These are phyloP conservation scores for Aegilops tauschii DNA, from an alignment of 176 grass and related monocot species.

Conservation along the genomic window DNA sequence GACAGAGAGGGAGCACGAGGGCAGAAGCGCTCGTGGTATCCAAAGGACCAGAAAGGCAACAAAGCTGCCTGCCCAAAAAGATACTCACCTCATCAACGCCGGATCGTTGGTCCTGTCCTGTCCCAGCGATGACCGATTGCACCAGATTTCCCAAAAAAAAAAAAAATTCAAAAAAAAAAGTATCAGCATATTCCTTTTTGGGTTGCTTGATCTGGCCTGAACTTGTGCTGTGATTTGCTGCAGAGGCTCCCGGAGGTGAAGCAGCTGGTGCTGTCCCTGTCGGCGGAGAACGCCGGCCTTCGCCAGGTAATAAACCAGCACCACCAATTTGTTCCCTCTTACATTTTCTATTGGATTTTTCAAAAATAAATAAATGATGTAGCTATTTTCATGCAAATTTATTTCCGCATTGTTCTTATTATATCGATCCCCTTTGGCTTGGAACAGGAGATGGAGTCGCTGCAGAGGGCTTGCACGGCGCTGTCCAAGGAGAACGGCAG, in stretches of 20 bases:
- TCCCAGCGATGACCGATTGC: background rate
- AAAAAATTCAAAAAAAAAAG: too few species aligned
- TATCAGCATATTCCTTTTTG: background rate
- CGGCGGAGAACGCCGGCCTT: slow-evolving; percentile 53
- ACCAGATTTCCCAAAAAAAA: background rate
- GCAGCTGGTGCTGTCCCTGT: slow-evolving; percentile 51
- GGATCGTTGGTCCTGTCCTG: background rate
- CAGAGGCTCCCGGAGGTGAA: slow-evolving; percentile 64
- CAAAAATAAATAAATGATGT: too few species aligned
- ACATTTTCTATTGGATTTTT: too few species aligned
- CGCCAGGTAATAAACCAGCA: slow-evolving; percentile 28
- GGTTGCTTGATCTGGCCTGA: background rate
- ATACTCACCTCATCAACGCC: slow-evolving; percentile 34
- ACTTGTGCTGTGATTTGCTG: background rate
- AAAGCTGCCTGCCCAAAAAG: slow-evolving; percentile 28
- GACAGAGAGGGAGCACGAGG: too few species aligned
- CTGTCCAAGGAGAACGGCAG: slow-evolving; percentile 47
- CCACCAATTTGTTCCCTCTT: too few species aligned
- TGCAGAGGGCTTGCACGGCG: slow-evolving; percentile 35
- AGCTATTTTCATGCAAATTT: too few species aligned
- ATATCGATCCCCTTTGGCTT: background rate
- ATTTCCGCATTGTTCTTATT: too few species aligned
- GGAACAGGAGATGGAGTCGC: slow-evolving; percentile 40
- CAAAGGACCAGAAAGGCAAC: slow-evolving; percentile 14
- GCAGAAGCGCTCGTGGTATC: background rate